These are phyloP conservation scores for Aspergillus campestris DNA, from an alignment of 495 filamentous ascomycete species.

Conservation along the genomic window DNA sequence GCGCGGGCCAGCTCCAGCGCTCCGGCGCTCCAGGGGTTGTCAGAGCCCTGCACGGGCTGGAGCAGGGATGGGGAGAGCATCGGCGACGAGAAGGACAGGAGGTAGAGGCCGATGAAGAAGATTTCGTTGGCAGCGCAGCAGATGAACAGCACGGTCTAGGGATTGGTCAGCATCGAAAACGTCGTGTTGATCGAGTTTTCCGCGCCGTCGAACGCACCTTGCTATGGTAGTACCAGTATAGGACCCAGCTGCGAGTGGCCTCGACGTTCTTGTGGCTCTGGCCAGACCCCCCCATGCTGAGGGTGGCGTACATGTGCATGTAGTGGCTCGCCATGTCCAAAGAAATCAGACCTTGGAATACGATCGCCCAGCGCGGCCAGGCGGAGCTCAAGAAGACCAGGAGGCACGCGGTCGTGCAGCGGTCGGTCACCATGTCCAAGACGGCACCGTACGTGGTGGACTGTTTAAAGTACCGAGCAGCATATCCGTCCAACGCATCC, in stretches of 20 bases:
- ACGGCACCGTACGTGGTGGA: conserved; percentile 92
- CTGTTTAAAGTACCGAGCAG: conserved; percentile 80
- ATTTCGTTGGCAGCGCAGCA: conserved; percentile 87
- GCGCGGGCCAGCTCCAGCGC: conserved; percentile 83
- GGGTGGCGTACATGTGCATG: conserved; percentile 94
- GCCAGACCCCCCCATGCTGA: conserved; percentile 64
- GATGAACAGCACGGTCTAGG: conserved; percentile 79
- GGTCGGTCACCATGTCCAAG: conserved; percentile 94
- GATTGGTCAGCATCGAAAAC: background rate
- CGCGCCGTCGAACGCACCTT: conserved; percentile 63
- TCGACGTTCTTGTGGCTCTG: conserved; percentile 93
- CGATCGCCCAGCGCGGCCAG: conserved; percentile 81
- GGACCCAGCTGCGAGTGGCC: conserved; percentile 52
- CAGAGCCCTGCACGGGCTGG: conserved; percentile 46
- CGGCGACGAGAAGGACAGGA: conserved; percentile 90
- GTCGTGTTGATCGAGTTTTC: too few relatives aligned
- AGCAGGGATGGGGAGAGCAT: conserved; percentile 77
- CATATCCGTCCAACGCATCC: conserved; percentile 87
- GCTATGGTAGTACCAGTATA: conserved; percentile 95
- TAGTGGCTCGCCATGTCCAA: conserved; percentile 94
- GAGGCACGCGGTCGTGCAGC: conserved; percentile 89
- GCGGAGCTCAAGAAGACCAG: conserved; percentile 89
- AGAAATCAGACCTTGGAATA: conserved; percentile 89
- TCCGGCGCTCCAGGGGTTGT: conserved; percentile 80
- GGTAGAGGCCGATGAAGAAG: conserved; percentile 97